phyloP scores from a whole-genome alignment of 371 early-diverging fungal species.

The Apophysomyces elegans region DNA sequence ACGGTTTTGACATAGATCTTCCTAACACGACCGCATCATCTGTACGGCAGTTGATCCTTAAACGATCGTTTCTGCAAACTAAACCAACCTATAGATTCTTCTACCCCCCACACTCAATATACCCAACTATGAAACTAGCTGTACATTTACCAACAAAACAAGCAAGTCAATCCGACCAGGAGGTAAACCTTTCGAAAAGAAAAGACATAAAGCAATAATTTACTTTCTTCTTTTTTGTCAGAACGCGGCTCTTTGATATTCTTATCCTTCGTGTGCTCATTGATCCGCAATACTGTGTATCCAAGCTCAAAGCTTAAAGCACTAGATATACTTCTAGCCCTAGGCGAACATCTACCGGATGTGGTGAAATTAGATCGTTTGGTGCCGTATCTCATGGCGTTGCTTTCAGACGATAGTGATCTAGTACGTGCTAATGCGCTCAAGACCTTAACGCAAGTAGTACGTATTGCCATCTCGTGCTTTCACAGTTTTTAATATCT shows the following conservation, averaged over 20 bases:
- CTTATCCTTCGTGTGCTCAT: slow-evolving; percentile 68
- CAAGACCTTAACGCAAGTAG: slow-evolving; percentile 76
- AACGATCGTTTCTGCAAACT: background rate
- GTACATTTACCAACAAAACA: slow-evolving; percentile 7
- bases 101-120: slow-evolving; percentile 49
- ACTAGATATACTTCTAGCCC: slow-evolving; percentile 74
- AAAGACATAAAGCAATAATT: background rate
- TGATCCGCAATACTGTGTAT: slow-evolving; percentile 72
- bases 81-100: slow-evolving; percentile 28
- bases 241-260: slow-evolving; percentile 69
- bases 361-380: slow-evolving; percentile 81
- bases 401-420: slow-evolving; percentile 72
- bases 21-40: slow-evolving; percentile 43
- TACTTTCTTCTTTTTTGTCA: slow-evolving; percentile 17
- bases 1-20: slow-evolving; percentile 18
- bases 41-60: slow-evolving; percentile 20
- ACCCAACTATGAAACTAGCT: slow-evolving; percentile 38
- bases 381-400: slow-evolving; percentile 80
- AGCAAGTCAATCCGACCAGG: slow-evolving; percentile 16
- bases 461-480: slow-evolving; percentile 29
- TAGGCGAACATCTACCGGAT: slow-evolving; percentile 72
- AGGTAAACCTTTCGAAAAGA: slow-evolving; percentile 12
- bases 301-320: slow-evolving; percentile 78
- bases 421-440: slow-evolving; percentile 79
- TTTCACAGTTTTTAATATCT: background rate